Conservation (phyloP, 768 basidiomycete genomes). For the Termitomyces heimii region DNA sequence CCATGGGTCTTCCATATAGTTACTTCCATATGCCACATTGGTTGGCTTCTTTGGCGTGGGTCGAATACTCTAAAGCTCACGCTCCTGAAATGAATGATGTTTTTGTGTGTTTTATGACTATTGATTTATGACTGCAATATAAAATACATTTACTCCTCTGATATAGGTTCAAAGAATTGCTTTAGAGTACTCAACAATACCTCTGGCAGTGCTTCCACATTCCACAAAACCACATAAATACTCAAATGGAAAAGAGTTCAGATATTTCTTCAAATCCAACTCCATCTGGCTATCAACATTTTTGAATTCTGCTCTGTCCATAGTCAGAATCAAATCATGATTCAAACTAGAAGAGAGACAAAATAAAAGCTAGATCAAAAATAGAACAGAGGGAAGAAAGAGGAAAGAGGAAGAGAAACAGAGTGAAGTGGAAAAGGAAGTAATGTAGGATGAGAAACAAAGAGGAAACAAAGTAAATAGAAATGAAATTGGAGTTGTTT, state of each 20-base stretch:
- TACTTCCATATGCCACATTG: not conserved
- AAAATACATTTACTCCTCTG: constrained; percentile 47
- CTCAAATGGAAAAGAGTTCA: constrained; percentile 97
- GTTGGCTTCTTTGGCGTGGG: not conserved
- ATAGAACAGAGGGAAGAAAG: too few relatives aligned
- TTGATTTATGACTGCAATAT: not conserved
- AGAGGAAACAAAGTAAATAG: too few relatives aligned
- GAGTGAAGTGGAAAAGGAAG: too few relatives aligned
- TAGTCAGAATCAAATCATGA: constrained; percentile 81
- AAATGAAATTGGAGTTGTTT: too few relatives aligned
- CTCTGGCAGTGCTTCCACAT: constrained; percentile 88
- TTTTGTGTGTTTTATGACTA: not conserved
- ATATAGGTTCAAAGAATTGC: constrained; percentile 86
- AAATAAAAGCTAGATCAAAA: too few relatives aligned
- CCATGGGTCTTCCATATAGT: not conserved
- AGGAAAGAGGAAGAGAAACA: too few relatives aligned
- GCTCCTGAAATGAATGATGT: too few relatives aligned
- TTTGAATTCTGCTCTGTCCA: constrained; percentile 90
- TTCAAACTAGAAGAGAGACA: constrained; percentile 21
- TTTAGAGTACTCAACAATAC: constrained; percentile 83
- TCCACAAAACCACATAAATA: constrained; percentile 91
- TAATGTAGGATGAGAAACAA: too few relatives aligned
- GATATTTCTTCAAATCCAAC: constrained; percentile 80
- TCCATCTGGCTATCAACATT: constrained; percentile 78
- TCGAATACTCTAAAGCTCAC: not conserved